These are phyloP conservation scores for Mesembryanthemum crystallinum DNA, from an alignment of 148 eudicot species.

Conservation along the genomic window DNA sequence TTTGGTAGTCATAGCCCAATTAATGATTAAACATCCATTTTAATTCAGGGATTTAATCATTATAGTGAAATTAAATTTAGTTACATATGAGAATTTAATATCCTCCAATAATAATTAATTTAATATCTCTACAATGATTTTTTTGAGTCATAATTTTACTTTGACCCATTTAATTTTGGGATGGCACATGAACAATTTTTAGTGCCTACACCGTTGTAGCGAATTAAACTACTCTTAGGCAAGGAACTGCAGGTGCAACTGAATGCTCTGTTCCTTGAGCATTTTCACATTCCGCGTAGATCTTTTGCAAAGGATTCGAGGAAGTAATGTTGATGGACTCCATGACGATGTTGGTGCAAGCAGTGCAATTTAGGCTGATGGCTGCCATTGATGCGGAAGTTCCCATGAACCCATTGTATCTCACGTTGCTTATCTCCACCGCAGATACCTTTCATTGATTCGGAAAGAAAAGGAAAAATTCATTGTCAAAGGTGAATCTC, in stretches of 20 bases:
- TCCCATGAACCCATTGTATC: constrained; percentile 15
- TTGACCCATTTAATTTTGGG: too few species aligned
- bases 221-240: background rate
- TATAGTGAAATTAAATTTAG: too few species aligned
- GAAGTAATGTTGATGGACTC: background rate
- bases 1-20: too few species aligned
- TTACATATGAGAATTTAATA: too few species aligned
- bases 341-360: constrained; percentile 7
- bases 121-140: too few species aligned
- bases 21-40: too few species aligned
- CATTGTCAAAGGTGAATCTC: too few species aligned
- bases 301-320: background rate
- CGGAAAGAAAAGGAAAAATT: too few species aligned
- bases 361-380: constrained; percentile 20
- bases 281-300: background rate
- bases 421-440: constrained; percentile 6
- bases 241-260: constrained; percentile 10
- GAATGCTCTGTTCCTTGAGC: background rate
- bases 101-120: too few species aligned
- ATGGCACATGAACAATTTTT: too few species aligned
- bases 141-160: too few species aligned
- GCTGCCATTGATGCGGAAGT: constrained; percentile 13
- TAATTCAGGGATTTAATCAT: too few species aligned
- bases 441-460: constrained; percentile 10
- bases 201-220: background rate